Percentiles rank a stretch among this genome's conserved stretches.
These are phyloP conservation scores for Phialophora chinensis DNA, from an alignment of 2,329 filamentous ascomycete genomes.

Conservation along the genomic window DNA sequence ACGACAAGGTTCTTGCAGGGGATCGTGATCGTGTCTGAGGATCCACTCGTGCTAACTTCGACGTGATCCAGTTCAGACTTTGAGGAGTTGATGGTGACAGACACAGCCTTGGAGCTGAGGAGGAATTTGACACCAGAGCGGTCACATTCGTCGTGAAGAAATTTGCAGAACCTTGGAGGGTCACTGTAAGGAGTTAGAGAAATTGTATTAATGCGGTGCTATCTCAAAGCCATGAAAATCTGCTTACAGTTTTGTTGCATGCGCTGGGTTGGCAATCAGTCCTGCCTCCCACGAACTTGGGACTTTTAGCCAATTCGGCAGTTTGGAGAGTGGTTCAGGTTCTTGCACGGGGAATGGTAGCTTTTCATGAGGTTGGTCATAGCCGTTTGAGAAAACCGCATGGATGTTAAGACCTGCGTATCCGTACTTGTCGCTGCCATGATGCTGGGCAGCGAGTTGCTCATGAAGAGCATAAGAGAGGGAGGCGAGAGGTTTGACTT, in stretches of 20 bases:
- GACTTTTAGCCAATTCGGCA: conserved; percentile 3
- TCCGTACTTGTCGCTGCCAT: conserved; percentile 4
- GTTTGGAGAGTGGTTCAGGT: conserved; percentile 1
- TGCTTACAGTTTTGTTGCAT: conserved; percentile 4
- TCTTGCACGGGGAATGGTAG: conserved; percentile 1
- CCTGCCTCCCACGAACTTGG: conserved; percentile 2
- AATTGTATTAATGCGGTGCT: conserved; percentile 1
- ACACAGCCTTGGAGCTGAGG: conserved; percentile 3
- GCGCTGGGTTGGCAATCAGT: conserved; percentile 1
- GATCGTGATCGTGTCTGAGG: neutral
- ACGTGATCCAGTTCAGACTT: conserved; percentile 1
- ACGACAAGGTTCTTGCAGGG: conserved; percentile 4
- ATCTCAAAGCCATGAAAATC: conserved; percentile 1
- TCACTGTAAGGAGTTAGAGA: conserved; percentile 1
- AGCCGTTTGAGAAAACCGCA: conserved; percentile 3
- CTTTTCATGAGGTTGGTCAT: conserved; percentile 2
- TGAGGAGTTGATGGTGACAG: conserved; percentile 2
- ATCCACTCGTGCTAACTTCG: neutral
- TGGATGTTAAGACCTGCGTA: conserved; percentile 5
- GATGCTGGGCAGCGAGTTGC: conserved; percentile 1
- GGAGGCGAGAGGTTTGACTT: conserved; percentile 1
- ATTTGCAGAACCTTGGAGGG: conserved; percentile 4
- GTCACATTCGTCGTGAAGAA: neutral
- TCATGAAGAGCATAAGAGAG: conserved; percentile 5
- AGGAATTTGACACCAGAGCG: conserved; percentile 4